These are phyloP conservation scores for Hypoxylon rubiginosum DNA, from an alignment of 2,329 filamentous ascomycete genomes.

Conservation along the genomic window DNA sequence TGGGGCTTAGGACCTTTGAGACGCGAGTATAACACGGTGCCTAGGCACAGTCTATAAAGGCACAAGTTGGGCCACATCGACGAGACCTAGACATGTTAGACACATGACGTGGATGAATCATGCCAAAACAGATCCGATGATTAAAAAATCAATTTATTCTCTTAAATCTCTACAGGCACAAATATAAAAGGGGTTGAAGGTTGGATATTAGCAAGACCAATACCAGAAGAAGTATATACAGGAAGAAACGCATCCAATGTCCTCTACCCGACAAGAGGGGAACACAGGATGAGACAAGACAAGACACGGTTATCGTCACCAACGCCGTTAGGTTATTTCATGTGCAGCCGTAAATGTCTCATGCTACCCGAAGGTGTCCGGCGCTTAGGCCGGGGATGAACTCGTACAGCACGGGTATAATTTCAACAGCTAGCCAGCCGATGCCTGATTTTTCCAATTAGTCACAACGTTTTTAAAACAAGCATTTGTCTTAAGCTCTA, in stretches of 20 bases:
- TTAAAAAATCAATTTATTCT: neutral
- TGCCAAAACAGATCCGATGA: neutral
- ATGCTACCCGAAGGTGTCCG: slow-evolving; percentile 47
- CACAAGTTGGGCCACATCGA: too few relatives aligned
- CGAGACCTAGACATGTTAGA: neutral
- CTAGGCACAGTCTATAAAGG: too few relatives aligned
- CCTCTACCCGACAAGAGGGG: slow-evolving; percentile 1
- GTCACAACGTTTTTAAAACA: neutral
- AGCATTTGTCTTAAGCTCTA: neutral
- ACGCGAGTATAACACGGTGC: too few relatives aligned
- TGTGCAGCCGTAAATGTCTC: slow-evolving; percentile 16
- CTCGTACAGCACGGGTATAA: slow-evolving; percentile 59
- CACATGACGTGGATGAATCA: neutral
- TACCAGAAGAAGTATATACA: slow-evolving; percentile 24
- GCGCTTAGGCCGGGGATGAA: slow-evolving; percentile 56
- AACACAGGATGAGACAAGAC: neutral
- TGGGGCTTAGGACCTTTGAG: too few relatives aligned
- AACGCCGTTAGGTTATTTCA: slow-evolving; percentile 8
- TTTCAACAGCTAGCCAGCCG: slow-evolving; percentile 56
- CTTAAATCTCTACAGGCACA: neutral
- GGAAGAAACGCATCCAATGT: slow-evolving; percentile 11
- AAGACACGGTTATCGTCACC: slow-evolving; percentile 16
- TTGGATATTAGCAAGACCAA: slow-evolving; percentile 15
- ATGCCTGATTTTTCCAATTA: slow-evolving; percentile 44
- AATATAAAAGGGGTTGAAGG: neutral